phyloP scores from a whole-genome alignment of 1,284 basidiomycete species.

The Ceratobasidium sp. region DNA sequence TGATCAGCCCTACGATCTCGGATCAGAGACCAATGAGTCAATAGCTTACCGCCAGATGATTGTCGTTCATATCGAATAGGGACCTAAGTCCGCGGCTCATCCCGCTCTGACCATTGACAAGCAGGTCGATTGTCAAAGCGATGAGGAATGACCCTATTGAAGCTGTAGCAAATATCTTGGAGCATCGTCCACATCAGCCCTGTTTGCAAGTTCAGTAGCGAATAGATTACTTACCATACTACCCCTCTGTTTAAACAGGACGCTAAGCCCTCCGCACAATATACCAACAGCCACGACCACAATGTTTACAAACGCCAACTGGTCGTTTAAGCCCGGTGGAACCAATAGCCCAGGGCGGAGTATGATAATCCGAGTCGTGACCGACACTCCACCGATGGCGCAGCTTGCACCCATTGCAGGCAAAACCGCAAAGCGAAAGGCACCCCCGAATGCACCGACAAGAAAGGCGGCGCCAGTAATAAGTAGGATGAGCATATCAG shows the following conservation, averaged over 20 bases:
- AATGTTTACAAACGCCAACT: constrained; percentile 39
- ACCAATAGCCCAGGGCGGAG: constrained; percentile 39
- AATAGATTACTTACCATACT: constrained; percentile 22
- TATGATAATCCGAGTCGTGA: constrained; percentile 25
- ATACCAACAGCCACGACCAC: constrained; percentile 18
- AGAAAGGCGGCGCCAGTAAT: constrained; percentile 40
- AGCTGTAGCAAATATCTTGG: constrained; percentile 34
- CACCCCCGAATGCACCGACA: constrained; percentile 26
- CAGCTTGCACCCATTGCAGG: constrained; percentile 34
- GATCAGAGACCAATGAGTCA: neutral
- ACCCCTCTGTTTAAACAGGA: constrained; percentile 35
- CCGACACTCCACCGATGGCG: constrained; percentile 30
- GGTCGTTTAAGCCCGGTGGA: constrained; percentile 28
- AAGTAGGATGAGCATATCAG: constrained; percentile 37
- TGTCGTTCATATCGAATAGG: constrained; percentile 41
- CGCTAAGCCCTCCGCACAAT: constrained; percentile 26
- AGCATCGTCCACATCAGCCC: neutral
- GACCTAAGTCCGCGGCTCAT: constrained; percentile 42
- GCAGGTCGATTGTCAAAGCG: constrained; percentile 28
- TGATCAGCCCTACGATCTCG: neutral
- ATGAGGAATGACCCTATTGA: constrained; percentile 34
- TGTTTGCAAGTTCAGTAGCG: neutral
- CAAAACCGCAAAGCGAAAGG: constrained; percentile 18
- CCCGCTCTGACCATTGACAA: constrained; percentile 36
- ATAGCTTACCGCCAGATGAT: constrained; percentile 36